Conservation (phyloP, 805 yeast species). For the Jamesozyma rosinii region DNA sequence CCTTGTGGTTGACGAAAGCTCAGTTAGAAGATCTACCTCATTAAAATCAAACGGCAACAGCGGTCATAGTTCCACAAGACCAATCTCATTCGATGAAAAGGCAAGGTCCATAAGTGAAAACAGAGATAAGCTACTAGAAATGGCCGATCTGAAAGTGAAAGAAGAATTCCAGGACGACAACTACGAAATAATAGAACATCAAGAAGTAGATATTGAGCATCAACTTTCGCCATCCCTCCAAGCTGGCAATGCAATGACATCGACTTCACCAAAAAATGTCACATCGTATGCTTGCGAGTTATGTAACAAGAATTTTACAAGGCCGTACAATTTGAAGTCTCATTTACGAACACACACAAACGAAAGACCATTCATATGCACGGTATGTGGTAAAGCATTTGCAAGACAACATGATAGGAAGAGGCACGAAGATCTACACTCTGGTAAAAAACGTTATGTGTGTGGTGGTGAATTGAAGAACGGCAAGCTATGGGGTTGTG, state of each 20-base stretch:
- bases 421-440: constrained; percentile 66
- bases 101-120: constrained; percentile 28
- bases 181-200: background rate
- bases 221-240: background rate
- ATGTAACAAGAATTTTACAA: constrained; percentile 79
- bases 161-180: constrained; percentile 11
- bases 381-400: constrained; percentile 70
- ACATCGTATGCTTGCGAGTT: constrained; percentile 52
- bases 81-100: constrained; percentile 21
- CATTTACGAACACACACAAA: constrained; percentile 87
- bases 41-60: background rate
- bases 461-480: constrained; percentile 57
- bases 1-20: background rate
- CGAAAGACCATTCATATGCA: constrained; percentile 68
- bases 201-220: background rate
- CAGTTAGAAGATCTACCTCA: constrained; percentile 4
- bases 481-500: constrained; percentile 69
- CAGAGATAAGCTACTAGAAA: constrained; percentile 23
- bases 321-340: constrained; percentile 87
- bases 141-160: constrained; percentile 19
- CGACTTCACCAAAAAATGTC: constrained; percentile 16
- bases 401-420: constrained; percentile 72
- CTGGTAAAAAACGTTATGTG: constrained; percentile 65
- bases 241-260: background rate
- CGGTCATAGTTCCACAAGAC: constrained; percentile 3